A percentile compares a stretch with the other conserved stretches of the same genome.
Conservation (phyloP, 768 basidiomycete genomes). For the Lactarius sanguifluus region DNA sequence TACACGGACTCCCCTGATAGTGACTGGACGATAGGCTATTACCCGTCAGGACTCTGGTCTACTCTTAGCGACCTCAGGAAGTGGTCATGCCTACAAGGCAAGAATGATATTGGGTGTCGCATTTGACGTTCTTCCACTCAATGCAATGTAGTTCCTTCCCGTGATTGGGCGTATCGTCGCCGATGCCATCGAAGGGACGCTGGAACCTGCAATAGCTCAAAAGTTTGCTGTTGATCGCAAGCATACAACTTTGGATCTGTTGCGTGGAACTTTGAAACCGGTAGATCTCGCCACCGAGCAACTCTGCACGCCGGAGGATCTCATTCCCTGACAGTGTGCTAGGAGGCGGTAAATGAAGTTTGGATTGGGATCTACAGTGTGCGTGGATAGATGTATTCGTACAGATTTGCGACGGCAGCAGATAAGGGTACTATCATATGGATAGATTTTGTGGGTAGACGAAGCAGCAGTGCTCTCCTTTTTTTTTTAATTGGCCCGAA, state of each 20-base stretch:
- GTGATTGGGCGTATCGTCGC: slow-evolving; percentile 76
- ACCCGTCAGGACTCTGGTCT: slow-evolving; percentile 58
- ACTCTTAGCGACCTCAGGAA: slow-evolving; percentile 83
- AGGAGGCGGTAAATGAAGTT: slow-evolving; percentile 22
- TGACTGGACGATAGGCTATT: slow-evolving; percentile 85
- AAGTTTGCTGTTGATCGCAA: slow-evolving; percentile 67
- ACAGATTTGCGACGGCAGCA: slow-evolving; percentile 8
- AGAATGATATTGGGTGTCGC: slow-evolving; percentile 29
- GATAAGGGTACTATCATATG: slow-evolving; percentile 4
- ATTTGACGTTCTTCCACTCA: not conserved
- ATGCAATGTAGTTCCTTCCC: slow-evolving; percentile 70
- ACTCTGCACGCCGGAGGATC: slow-evolving; percentile 24
- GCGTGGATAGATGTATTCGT: slow-evolving; percentile 12
- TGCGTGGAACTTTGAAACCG: slow-evolving; percentile 31
- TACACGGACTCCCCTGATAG: slow-evolving; percentile 87
- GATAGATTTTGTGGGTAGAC: slow-evolving; percentile 5
- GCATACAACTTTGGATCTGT: slow-evolving; percentile 35
- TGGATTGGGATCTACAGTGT: slow-evolving; percentile 4
- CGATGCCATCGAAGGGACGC: slow-evolving; percentile 63
- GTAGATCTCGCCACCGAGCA: slow-evolving; percentile 11
- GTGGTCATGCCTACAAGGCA: slow-evolving; percentile 85
- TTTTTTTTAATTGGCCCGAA: not conserved
- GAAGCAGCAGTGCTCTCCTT: not conserved
- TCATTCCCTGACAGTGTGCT: slow-evolving; percentile 29
- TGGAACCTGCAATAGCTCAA: slow-evolving; percentile 49